phyloP scores from a whole-genome alignment of 352 stramenopile genomes.

The Globisporangium camurandrum region DNA sequence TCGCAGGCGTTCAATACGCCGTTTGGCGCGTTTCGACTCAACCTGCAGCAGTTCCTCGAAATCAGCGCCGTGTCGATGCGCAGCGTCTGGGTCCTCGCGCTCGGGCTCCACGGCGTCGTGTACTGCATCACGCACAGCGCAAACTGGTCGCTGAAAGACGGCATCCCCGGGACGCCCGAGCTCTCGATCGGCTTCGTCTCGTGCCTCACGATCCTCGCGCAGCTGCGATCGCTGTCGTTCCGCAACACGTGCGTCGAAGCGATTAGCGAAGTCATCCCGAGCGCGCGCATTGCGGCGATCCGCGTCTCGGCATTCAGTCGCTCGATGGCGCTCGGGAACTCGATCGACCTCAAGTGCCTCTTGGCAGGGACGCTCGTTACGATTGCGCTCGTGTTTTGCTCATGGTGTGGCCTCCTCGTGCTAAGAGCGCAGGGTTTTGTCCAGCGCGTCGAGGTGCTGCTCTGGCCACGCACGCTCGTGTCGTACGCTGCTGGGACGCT shows the following conservation, averaged over 20 bases:
- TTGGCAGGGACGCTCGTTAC: not conserved
- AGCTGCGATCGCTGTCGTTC: conserved; percentile 1
- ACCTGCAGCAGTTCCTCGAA: conserved; percentile 8
- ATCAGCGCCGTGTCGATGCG: conserved; percentile 24
- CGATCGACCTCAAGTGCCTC: conserved; percentile 10
- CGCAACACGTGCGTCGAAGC: conserved; percentile 6
- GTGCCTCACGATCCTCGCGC: conserved; percentile 9
- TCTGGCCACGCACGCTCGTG: conserved; percentile 5
- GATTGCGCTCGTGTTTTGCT: not conserved
- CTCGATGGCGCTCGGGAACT: not conserved
- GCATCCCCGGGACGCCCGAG: conserved; percentile 2
- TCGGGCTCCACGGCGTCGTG: conserved; percentile 8
- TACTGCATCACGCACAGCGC: not conserved
- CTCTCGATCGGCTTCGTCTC: conserved; percentile 10
- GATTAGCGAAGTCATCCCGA: conserved; percentile 4
- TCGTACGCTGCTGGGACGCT: conserved; percentile 13
- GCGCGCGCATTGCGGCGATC: not conserved
- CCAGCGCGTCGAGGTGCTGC: conserved; percentile 5
- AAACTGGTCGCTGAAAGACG: conserved; percentile 2
- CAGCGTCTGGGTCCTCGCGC: conserved; percentile 17
- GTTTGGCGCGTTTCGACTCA: conserved; percentile 8
- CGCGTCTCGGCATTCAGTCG: not conserved
- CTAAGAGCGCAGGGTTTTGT: not conserved
- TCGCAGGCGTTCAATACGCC: conserved; percentile 15
- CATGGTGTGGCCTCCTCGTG: not conserved